Evolutionary conservation across 352 stramenopile species (phyloP), one percentile per base, ranked within the genome.

Genomic region (Globisporangium barbulae): DNA sequence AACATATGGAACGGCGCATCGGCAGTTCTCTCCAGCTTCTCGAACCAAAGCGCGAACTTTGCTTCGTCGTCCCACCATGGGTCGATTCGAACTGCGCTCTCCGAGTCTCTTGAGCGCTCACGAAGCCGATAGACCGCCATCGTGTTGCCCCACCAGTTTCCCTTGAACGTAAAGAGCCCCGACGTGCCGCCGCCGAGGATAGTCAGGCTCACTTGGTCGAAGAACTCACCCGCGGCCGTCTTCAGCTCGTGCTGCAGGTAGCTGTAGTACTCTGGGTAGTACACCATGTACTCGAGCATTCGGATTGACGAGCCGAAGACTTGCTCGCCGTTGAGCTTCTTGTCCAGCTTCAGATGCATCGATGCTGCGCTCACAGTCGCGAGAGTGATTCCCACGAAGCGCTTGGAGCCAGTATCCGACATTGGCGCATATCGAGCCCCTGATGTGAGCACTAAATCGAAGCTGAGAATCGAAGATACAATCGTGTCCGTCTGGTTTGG

Each of bases 191-290:
- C 49, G 7, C 73, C 73, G 5, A 80, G 48, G 12, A 76, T 48
- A 3, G 59, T 60, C 30, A 70, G 67, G 13, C 37, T n/a, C 33
- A 76, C 63, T 12, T 30, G 10, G 49, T 79, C 72, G 48, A 69
- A 74, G 25, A 31, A 5, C 2, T 25, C 13, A 0, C 39, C 49
- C 0, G 9, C 33, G 5, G 50, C 50, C 50, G 5, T 22, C 17
- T 19, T 55, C 6, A 67, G 17, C 0, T 37, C 41, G 28, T 68
- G 65, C 13, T 64, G 21, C 45, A 63, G 66, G 39, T 60, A 59
- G 39, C 69, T 79, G 63, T 76, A 79, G 65, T 65, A 79, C 22
- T 74, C 70, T 7, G 72, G 72, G 30, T 79, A 79, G 15, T 31
- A 44, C 12, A 61, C 58, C 66, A 70, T 75, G 53, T 65, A 69